Conservation (phyloP, 2,329 filamentous ascomycete species). For the Pseudogymnoascus sp. region DNA sequence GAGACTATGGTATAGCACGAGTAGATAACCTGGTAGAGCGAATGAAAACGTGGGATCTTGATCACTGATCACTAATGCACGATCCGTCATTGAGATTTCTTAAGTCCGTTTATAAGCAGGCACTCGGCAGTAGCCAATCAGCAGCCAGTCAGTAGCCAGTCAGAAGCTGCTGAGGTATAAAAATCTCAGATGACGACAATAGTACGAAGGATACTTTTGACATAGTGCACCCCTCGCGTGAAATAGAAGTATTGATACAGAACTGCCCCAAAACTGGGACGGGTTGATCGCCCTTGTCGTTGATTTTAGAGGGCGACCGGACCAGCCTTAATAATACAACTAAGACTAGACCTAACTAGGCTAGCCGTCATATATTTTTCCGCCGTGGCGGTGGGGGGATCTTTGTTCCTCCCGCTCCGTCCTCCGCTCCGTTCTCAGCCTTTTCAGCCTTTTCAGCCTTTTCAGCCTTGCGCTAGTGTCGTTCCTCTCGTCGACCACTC, state of each 20-base stretch:
- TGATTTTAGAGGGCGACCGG: background rate
- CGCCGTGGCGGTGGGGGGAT: background rate
- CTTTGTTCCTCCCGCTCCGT: background rate
- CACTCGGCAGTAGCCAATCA: background rate
- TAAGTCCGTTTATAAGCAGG: background rate
- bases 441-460: constrained; percentile 7
- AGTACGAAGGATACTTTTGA: background rate
- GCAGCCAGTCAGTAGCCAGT: background rate
- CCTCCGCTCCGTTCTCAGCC: background rate
- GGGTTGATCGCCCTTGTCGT: background rate
- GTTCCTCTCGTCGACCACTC: background rate
- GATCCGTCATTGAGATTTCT: background rate
- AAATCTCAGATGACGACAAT: background rate
- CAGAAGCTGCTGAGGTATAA: background rate
- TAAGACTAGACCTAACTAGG: background rate
- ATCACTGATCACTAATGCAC: constrained; percentile 2
- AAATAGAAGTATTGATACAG: background rate
- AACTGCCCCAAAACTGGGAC: background rate
- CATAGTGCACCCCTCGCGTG: background rate
- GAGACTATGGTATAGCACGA: background rate
- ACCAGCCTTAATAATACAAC: background rate
- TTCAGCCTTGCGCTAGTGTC: constrained; percentile 3
- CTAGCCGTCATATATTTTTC: background rate
- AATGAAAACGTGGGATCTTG: background rate
- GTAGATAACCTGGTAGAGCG: background rate